These are phyloP conservation scores for Copromyces sp. DNA, from an alignment of 495 filamentous ascomycete species.

Conservation along the genomic window DNA sequence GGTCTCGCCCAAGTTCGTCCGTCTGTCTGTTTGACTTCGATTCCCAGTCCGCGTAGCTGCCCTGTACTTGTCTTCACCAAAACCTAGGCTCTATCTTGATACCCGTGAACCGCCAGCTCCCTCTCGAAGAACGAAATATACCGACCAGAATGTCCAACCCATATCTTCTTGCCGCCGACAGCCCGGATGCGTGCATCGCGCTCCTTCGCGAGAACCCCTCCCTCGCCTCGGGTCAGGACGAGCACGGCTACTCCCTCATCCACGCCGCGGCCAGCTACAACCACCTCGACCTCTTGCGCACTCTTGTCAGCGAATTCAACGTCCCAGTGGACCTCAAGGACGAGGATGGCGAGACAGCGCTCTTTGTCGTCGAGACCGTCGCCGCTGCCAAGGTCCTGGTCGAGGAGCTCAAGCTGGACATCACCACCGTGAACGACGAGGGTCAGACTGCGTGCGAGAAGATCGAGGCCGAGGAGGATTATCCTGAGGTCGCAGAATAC, in stretches of 20 bases:
- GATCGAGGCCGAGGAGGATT: constrained; percentile 61
- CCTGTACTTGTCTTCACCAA: background rate
- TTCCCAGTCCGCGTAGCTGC: background rate
- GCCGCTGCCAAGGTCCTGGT: constrained; percentile 66
- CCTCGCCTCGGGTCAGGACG: constrained; percentile 61
- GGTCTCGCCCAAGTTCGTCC: background rate
- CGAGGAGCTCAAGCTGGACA: constrained; percentile 68
- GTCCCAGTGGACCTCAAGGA: constrained; percentile 73
- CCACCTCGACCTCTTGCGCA: constrained; percentile 66
- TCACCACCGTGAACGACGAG: constrained; percentile 49
- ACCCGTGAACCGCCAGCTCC: background rate
- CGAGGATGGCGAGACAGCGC: constrained; percentile 81
- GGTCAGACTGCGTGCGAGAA: constrained; percentile 61
- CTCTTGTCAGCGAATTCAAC: constrained; percentile 65
- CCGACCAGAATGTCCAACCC: constrained; percentile 46
- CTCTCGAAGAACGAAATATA: background rate
- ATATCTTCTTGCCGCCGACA: constrained; percentile 70
- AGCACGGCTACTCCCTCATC: constrained; percentile 80
- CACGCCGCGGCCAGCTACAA: constrained; percentile 90
- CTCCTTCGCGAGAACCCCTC: constrained; percentile 57
- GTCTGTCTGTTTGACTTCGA: background rate
- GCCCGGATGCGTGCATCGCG: constrained; percentile 51
- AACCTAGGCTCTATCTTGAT: background rate
- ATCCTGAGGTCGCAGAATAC: constrained; percentile 57
- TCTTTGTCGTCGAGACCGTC: constrained; percentile 74